Conservation (phyloP, 2,329 filamentous ascomycete genomes). For the Aspergillus caelatus region DNA sequence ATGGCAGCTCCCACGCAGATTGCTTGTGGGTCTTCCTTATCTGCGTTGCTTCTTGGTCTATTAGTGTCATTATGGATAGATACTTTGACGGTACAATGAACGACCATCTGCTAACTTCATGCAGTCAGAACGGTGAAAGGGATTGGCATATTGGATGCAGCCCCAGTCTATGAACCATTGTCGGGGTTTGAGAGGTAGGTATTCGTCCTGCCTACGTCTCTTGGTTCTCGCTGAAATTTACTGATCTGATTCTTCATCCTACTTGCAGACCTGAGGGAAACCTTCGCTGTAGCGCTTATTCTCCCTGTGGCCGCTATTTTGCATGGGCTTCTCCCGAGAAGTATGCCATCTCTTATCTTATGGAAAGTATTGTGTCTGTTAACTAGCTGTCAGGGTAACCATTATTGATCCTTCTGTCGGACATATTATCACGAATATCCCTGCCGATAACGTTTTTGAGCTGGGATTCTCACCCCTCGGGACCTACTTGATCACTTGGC, state of each 20-base stretch:
- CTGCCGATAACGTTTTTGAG: slow-evolving; percentile 85
- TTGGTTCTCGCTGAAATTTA: not conserved
- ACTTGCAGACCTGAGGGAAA: slow-evolving; percentile 79
- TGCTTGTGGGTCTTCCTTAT: slow-evolving; percentile 64
- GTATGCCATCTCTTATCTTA: slow-evolving; percentile 43
- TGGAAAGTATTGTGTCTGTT: slow-evolving; percentile 10
- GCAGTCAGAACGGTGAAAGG: slow-evolving; percentile 91
- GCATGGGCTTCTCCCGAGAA: slow-evolving; percentile 86
- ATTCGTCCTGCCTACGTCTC: not conserved
- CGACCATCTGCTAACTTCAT: slow-evolving; percentile 22
- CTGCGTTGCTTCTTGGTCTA: not conserved
- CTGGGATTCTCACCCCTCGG: slow-evolving; percentile 91
- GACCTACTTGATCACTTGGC: slow-evolving; percentile 95
- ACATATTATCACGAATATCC: slow-evolving; percentile 71
- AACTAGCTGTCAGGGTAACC: slow-evolving; percentile 62
- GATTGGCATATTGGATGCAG: slow-evolving; percentile 91
- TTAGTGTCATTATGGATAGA: not conserved
- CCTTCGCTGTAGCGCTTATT: slow-evolving; percentile 92
- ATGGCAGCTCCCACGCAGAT: slow-evolving; percentile 94
- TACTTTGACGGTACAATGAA: not conserved
- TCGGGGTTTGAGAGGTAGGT: slow-evolving; percentile 69
- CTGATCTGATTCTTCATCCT: slow-evolving; percentile 17
- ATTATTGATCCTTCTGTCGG: slow-evolving; percentile 82
- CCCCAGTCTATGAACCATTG: slow-evolving; percentile 82
- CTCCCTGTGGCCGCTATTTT: slow-evolving; percentile 92